A percentile compares a stretch with the other conserved stretches of the same genome.
These are phyloP conservation scores for Fusarium anguioides DNA, from an alignment of 2,329 filamentous ascomycete species.

Conservation along the genomic window DNA sequence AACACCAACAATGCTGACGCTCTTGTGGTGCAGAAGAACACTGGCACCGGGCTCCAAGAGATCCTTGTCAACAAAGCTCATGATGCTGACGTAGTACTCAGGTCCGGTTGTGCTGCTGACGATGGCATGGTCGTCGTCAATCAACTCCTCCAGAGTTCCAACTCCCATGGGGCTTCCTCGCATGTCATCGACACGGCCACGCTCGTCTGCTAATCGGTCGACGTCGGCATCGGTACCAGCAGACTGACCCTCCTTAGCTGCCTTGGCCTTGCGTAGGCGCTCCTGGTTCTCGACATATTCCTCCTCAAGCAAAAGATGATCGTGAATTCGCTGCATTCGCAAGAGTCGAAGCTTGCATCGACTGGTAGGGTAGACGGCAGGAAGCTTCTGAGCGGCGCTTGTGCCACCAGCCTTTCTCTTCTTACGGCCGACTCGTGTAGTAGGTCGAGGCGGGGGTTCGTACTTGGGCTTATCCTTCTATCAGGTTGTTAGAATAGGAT, in stretches of 20 bases:
- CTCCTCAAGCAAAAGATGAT: constrained; percentile 95
- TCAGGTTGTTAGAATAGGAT: constrained; percentile 35
- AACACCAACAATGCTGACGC: constrained; percentile 96
- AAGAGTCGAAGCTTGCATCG: constrained; percentile 97
- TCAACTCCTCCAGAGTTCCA: constrained; percentile 96
- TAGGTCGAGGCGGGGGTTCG: constrained; percentile 96
- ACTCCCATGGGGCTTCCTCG: constrained; percentile 98
- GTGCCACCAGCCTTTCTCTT: constrained; percentile 96
- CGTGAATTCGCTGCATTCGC: constrained; percentile 98
- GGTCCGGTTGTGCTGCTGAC: constrained; percentile 97
- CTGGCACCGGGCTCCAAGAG: constrained; percentile 95
- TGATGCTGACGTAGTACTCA: constrained; percentile 99
- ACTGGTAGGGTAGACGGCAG: constrained; percentile 92
- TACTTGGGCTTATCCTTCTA: constrained; percentile 99
- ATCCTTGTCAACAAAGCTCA: constrained; percentile 99
- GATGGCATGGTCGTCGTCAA: constrained; percentile 98
- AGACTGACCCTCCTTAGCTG: constrained; percentile 74
- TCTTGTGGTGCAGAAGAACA: constrained; percentile 96
- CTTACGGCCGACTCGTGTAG: constrained; percentile 96
- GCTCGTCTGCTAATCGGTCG: constrained; percentile 93
- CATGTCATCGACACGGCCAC: constrained; percentile 97
- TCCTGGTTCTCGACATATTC: constrained; percentile 99
- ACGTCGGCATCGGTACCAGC: constrained; percentile 76
- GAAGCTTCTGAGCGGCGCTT: constrained; percentile 94
- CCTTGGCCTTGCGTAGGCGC: constrained; percentile 90